Evolutionary conservation across 2,329 filamentous ascomycete genomes (phyloP).

Genomic region (Colletotrichum abscissum): DNA sequence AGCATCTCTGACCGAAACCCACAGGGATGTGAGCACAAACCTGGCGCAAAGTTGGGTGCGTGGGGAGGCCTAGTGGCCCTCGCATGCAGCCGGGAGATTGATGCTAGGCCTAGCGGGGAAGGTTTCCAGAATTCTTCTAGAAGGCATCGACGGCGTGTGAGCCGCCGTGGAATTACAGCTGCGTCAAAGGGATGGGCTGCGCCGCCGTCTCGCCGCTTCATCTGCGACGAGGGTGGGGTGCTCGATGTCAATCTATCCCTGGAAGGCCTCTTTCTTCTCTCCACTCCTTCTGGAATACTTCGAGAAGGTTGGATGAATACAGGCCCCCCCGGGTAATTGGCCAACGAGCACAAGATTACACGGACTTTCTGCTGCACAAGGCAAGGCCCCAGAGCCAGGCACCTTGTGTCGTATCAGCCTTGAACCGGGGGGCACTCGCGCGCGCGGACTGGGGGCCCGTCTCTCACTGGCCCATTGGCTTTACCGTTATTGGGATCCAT

Average conservation of each 20-base stretch:
- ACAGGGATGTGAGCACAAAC: conserved; percentile 23
- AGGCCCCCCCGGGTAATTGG: conserved; percentile 23
- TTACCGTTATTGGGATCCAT: not conserved
- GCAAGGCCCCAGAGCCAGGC: conserved; percentile 16
- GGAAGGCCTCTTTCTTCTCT: conserved; percentile 4
- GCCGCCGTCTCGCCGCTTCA: conserved; percentile 33
- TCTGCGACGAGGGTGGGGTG: conserved; percentile 31
- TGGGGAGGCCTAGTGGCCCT: conserved; percentile 40
- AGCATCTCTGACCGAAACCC: conserved; percentile 28
- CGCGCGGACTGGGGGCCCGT: conserved; percentile 1
- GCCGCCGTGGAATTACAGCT: conserved; percentile 20
- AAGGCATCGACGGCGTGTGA: conserved; percentile 29
- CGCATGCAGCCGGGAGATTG: conserved; percentile 43
- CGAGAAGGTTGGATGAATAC: conserved; percentile 31
- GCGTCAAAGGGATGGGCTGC: conserved; percentile 29
- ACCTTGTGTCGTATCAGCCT: conserved; percentile 34
- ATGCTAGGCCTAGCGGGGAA: conserved; percentile 45
- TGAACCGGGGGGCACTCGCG: conserved; percentile 17
- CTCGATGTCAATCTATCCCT: conserved; percentile 24
- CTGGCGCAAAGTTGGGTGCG: conserved; percentile 39
- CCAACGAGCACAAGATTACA: conserved; percentile 30
- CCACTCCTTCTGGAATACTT: conserved; percentile 31
- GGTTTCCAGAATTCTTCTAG: conserved; percentile 50
- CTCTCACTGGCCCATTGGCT: not conserved
- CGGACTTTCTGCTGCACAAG: conserved; percentile 29